phyloP scores from a whole-genome alignment of 768 basidiomycete genomes.

The Cantharellus anzutake region DNA sequence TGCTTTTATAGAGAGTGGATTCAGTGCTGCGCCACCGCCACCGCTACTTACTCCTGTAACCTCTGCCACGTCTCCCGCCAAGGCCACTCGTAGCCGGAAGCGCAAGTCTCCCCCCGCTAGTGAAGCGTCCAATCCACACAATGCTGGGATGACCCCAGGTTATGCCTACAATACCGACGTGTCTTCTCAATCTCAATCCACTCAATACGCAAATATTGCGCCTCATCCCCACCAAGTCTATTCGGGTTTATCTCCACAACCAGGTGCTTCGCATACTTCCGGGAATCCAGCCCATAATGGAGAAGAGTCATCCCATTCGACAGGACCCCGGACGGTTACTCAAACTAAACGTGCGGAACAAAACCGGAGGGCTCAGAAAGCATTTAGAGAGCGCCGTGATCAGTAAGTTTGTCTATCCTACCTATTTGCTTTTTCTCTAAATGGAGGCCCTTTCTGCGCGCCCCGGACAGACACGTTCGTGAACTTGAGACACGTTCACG shows the following conservation, averaged over 20 bases:
- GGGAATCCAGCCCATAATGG: not conserved
- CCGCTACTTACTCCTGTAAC: not conserved
- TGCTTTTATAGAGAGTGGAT: not conserved
- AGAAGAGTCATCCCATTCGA: not conserved
- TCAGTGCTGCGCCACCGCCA: not conserved
- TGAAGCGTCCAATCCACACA: not conserved
- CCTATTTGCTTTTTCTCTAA: not conserved
- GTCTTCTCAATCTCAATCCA: not conserved
- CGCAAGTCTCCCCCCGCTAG: not conserved
- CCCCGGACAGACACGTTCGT: slow-evolving; percentile 51
- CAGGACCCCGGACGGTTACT: slow-evolving; percentile 33
- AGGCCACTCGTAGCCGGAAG: slow-evolving; percentile 1
- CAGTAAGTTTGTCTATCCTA: slow-evolving; percentile 33
- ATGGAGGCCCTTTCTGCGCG: not conserved
- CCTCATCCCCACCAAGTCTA: no score
- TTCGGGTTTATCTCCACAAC: not conserved
- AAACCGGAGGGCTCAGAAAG: slow-evolving; percentile 85
- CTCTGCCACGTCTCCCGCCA: no score
- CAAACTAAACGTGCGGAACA: slow-evolving; percentile 82
- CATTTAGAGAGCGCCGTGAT: slow-evolving; percentile 78
- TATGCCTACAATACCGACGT: not conserved
- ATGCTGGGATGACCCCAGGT: not conserved
- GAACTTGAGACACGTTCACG: slow-evolving; percentile 72
- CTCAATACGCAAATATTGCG: not conserved
- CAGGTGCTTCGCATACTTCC: not conserved